Conservation (phyloP, 148 eudicot genomes). For the Rhododendron mucronatum region DNA sequence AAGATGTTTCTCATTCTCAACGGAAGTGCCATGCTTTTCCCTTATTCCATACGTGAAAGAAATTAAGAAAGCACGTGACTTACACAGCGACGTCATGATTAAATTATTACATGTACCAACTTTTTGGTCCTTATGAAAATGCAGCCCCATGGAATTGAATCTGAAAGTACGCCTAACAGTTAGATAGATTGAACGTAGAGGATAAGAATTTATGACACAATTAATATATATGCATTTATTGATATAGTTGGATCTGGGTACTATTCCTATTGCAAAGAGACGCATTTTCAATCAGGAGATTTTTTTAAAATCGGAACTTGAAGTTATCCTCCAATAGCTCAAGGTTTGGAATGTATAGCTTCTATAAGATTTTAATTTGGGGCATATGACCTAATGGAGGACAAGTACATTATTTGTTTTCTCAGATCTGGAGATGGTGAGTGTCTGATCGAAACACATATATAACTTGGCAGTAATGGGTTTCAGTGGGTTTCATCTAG, state of each 20-base stretch:
- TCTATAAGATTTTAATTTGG: too few species aligned
- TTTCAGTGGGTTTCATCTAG: too few species aligned
- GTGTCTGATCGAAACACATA: too few species aligned
- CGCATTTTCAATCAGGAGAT: background rate
- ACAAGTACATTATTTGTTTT: too few species aligned
- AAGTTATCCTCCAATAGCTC: too few species aligned
- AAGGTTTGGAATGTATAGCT: too few species aligned
- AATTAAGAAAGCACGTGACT: background rate
- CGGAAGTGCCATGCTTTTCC: background rate
- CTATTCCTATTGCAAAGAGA: background rate
- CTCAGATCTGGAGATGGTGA: too few species aligned
- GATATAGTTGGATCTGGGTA: background rate
- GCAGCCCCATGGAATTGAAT: background rate
- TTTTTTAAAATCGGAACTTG: too few species aligned
- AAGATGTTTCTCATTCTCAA: background rate
- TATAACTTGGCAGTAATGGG: too few species aligned
- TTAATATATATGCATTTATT: background rate
- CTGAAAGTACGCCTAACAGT: background rate
- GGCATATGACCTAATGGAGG: too few species aligned
- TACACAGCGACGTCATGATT: background rate
- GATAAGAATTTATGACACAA: background rate
- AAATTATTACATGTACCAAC: too few species aligned
- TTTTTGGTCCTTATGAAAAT: background rate
- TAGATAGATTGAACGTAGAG: background rate
- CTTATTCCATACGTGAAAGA: background rate